Evolutionary conservation across 441 rosid genomes (phyloP).

Genomic region (Flueggea neowawraea): DNA sequence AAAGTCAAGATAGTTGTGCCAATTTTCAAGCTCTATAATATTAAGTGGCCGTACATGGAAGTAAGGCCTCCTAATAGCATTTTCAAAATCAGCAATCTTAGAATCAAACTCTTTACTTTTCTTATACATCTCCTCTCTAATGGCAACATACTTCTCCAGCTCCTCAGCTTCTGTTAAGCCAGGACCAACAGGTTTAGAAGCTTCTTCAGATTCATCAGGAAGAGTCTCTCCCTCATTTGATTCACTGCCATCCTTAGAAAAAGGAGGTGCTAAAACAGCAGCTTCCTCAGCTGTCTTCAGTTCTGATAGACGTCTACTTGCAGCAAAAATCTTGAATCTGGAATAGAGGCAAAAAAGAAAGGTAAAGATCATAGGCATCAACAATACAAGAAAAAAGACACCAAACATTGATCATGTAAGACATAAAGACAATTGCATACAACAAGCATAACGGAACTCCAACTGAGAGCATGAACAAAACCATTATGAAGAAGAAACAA

Average conservation of each 20-base stretch:
- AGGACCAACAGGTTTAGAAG: slow-evolving; percentile 58
- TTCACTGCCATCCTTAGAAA: slow-evolving; percentile 41
- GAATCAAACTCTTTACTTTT: slow-evolving; percentile 95
- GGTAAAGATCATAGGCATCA: neutral
- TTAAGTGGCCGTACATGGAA: slow-evolving; percentile 94
- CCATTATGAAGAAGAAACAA: too few relatives aligned
- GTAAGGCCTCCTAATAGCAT: slow-evolving; percentile 94
- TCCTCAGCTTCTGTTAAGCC: slow-evolving; percentile 84
- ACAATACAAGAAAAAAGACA: too few relatives aligned
- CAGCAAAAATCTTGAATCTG: slow-evolving; percentile 91
- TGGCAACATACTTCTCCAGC: slow-evolving; percentile 80
- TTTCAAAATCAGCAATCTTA: slow-evolving; percentile 90
- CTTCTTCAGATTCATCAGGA: slow-evolving; percentile 51
- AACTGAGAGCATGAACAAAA: too few relatives aligned
- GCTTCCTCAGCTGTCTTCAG: slow-evolving; percentile 73
- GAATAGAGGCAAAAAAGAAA: slow-evolving; percentile 5
- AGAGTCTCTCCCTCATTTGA: slow-evolving; percentile 52
- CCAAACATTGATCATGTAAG: too few relatives aligned
- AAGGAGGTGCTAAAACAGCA: slow-evolving; percentile 31
- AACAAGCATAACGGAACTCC: too few relatives aligned
- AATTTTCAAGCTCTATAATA: slow-evolving; percentile 84
- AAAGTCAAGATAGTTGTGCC: slow-evolving; percentile 91
- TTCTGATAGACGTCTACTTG: slow-evolving; percentile 73
- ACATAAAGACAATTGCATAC: too few relatives aligned
- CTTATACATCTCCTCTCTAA: slow-evolving; percentile 85